These are phyloP conservation scores for Pelargonium australe DNA, from an alignment of 441 rosid genomes.

Conservation along the genomic window DNA sequence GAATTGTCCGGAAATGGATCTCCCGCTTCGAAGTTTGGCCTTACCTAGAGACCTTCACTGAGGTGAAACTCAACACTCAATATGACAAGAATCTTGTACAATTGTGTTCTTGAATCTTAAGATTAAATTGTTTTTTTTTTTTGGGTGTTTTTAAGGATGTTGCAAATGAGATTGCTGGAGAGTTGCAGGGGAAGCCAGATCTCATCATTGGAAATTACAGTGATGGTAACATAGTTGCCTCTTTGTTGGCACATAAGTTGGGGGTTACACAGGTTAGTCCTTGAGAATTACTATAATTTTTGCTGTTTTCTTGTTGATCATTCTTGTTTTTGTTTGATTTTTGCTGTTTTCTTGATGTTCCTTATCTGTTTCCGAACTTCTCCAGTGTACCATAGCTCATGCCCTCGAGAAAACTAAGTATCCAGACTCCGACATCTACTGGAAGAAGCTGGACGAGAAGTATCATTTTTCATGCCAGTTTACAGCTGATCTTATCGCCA, in stretches of 20 bases:
- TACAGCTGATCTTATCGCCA: slow-evolving; percentile 87
- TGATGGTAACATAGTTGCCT: slow-evolving; percentile 93
- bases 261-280: slow-evolving; percentile 81
- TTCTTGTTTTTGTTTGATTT: neutral
- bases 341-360: neutral
- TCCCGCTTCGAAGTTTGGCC: slow-evolving; percentile 99
- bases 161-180: slow-evolving; percentile 71
- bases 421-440: slow-evolving; percentile 89
- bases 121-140: neutral
- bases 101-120: neutral
- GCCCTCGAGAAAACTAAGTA: slow-evolving; percentile 93
- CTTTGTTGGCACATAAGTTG: slow-evolving; percentile 77
- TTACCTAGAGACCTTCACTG: slow-evolving; percentile 84
- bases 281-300: neutral
- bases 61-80: slow-evolving; percentile 39
- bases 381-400: slow-evolving; percentile 90
- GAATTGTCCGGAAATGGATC: slow-evolving; percentile 86
- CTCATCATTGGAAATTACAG: slow-evolving; percentile 93
- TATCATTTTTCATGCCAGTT: slow-evolving; percentile 95
- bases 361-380: neutral
- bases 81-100: neutral
- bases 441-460: slow-evolving; percentile 87
- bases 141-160: slow-evolving; percentile 56
- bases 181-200: slow-evolving; percentile 93
- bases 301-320: neutral